These are phyloP conservation scores for Penicillium coprophilum DNA, from an alignment of 495 filamentous ascomycete genomes.

Conservation along the genomic window DNA sequence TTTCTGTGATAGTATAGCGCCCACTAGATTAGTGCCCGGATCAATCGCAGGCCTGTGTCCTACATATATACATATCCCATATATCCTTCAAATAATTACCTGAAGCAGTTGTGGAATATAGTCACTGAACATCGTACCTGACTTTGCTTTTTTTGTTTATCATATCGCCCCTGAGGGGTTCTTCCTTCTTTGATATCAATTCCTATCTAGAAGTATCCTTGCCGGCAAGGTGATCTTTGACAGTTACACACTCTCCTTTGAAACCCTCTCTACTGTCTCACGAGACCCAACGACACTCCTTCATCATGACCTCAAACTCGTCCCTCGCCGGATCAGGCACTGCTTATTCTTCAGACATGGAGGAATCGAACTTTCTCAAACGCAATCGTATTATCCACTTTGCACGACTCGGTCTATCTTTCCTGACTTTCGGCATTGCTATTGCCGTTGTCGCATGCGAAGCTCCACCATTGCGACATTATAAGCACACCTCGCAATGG, in stretches of 20 bases:
- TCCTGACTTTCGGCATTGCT: conserved; percentile 33
- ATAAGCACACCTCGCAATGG: conserved; percentile 38
- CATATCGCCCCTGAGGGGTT: conserved; percentile 9
- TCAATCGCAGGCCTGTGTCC: neutral
- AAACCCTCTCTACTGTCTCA: neutral
- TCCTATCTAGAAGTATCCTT: conserved; percentile 15
- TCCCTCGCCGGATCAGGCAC: conserved; percentile 31
- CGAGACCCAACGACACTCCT: neutral
- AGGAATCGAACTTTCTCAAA: conserved; percentile 42
- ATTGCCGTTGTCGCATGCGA: conserved; percentile 45
- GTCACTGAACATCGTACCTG: conserved; percentile 6
- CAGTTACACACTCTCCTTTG: conserved; percentile 10
- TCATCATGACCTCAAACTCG: conserved; percentile 30
- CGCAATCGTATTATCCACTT: conserved; percentile 38
- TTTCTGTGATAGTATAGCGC: conserved; percentile 20
- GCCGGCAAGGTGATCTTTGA: conserved; percentile 20
- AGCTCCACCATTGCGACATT: conserved; percentile 41
- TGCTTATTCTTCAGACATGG: conserved; percentile 35
- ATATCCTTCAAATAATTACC: conserved; percentile 2
- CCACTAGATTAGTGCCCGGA: conserved; percentile 1
- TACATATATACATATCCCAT: conserved; percentile 21
- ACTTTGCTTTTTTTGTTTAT: conserved; percentile 22
- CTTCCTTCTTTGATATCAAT: conserved; percentile 13
- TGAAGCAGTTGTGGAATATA: conserved; percentile 15
- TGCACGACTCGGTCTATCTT: conserved; percentile 38